A percentile compares a stretch with the other conserved stretches of the same genome.
Evolutionary conservation across 345 rosid species (phyloP).

Genomic region (Lenwebbia sp.): DNA sequence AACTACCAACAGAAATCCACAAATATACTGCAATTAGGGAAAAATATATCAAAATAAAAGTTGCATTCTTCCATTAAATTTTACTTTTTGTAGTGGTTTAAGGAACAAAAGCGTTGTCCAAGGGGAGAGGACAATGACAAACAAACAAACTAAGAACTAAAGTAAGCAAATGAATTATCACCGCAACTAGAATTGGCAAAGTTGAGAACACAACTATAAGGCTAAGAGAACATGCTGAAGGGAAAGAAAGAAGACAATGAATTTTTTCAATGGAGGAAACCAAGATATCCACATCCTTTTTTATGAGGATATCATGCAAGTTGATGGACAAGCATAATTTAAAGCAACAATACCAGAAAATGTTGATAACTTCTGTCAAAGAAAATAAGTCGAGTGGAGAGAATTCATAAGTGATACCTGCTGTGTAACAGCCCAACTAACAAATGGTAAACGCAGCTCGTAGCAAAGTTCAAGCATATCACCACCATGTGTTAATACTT

Average conservation of each 20-base stretch:
- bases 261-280: background rate
- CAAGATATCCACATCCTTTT: background rate
- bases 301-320: background rate
- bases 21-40: background rate
- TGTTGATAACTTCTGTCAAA: background rate
- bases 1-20: background rate
- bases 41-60: background rate
- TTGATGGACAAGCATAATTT: background rate
- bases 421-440: constrained; percentile 49
- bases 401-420: constrained; percentile 36
- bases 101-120: background rate
- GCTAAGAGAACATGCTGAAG: background rate
- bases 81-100: background rate
- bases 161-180: background rate
- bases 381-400: background rate
- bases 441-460: constrained; percentile 85
- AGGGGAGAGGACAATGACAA: background rate
- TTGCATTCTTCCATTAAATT: background rate
- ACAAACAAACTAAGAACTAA: background rate
- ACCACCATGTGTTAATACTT: constrained; percentile 84
- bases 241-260: background rate
- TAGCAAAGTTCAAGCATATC: constrained; percentile 87
- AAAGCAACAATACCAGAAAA: background rate
- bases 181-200: background rate
- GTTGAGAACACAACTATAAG: background rate